Conservation (phyloP, 2,329 filamentous ascomycete species). For the Aphanoascus verrucosus region DNA sequence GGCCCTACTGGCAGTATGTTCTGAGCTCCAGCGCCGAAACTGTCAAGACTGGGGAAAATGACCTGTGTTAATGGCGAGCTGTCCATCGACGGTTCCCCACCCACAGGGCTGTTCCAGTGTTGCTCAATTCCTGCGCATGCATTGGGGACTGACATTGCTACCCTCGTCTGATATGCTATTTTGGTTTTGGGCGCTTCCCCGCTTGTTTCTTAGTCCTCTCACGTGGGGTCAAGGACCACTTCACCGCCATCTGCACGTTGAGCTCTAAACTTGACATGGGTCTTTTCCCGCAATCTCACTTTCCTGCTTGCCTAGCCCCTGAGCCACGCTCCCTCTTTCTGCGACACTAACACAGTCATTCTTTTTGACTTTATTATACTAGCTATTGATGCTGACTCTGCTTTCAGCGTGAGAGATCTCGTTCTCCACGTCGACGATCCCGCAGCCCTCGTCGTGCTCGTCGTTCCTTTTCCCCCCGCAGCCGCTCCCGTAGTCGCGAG, state of each 20-base stretch:
- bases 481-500: conserved; percentile 67
- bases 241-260: conserved; percentile 9
- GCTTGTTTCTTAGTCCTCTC: conserved; percentile 4
- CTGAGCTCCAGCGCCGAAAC: background rate
- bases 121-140: no score
- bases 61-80: background rate
- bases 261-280: conserved; percentile 2
- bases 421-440: conserved; percentile 58
- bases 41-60: background rate
- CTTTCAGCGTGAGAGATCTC: conserved; percentile 64
- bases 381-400: conserved; percentile 29
- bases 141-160: background rate
- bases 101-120: background rate
- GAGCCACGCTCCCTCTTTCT: background rate
- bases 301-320: background rate
- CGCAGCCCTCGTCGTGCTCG: conserved; percentile 69
- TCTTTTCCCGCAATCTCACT: background rate
- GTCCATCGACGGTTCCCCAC: background rate
- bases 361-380: conserved; percentile 8
- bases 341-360: background rate
- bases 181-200: conserved; percentile 13
- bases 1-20: background rate
- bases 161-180: background rate
- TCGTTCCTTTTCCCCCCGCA: conserved; percentile 68
- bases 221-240: conserved; percentile 8